Evolutionary conservation across 192 early-diverging fungal species (phyloP), one percentile per base, ranked within the genome.

Genomic region (Diversispora eburnea): DNA sequence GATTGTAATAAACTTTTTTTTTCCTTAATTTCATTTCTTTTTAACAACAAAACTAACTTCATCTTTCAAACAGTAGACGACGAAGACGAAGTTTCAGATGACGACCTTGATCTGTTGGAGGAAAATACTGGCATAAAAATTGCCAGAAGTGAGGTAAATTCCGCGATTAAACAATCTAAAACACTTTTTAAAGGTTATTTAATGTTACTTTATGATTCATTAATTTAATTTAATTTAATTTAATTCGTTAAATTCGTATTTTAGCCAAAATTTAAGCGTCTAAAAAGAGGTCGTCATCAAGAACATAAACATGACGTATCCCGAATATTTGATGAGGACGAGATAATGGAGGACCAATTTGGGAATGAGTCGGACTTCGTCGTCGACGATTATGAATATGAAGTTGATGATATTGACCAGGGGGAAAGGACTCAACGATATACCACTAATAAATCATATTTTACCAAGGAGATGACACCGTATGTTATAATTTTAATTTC

Each of bases 101-200:
- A 99, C 68, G 98, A 99, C 78, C 77, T 96, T 64, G 94, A 92
- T 22, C 85, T 98, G 41, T 85, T 99, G 42, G 90, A 90, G 46
- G 96, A 96, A 73, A 97, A 97, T 78, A 87, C 86, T 46, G 91
- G 87, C 68, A 87, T 84, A 56, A 87, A 87, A 80, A 80, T 77
- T 69, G 75, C 69, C 9, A 72, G 83, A 17, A 78, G 80, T 62
- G 83, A 78, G 67, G 85, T 85, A 77, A 2, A 33, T 33, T 33
- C 25, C 2, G 25, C 25, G 25, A 33, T 33, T 9, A 25, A 33
- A 12, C 20, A 20, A 63, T 75, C 49, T 33, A 45, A 42, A 65
- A 64, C 22, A 57, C 9, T 41, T 45, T 41, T 42, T 62, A 42
- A n/a, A 63, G 3, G 5, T 13, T 8, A n/a, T 8, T 8, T 43